A percentile compares a stretch with the other conserved stretches of the same genome.
These are phyloP conservation scores for Rhodotorula sp. DNA, from an alignment of 1,284 basidiomycete species.

Conservation along the genomic window DNA sequence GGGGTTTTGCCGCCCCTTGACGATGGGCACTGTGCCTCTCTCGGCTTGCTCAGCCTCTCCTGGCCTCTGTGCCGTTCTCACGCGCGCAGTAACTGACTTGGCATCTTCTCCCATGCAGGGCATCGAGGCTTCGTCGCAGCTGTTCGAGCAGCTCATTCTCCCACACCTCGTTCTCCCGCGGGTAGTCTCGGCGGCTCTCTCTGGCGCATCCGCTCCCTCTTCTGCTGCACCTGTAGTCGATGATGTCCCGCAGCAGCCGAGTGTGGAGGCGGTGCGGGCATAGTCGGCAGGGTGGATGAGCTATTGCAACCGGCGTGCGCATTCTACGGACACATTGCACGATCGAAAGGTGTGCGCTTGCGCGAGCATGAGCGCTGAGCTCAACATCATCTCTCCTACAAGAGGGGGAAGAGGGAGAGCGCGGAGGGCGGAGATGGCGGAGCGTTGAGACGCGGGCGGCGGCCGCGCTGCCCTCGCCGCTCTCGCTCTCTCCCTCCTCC, in stretches of 20 bases:
- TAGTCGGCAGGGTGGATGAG: not conserved
- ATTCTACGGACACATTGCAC: not conserved
- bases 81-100: not conserved
- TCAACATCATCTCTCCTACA: too few species aligned
- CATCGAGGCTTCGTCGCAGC: slow-evolving; percentile 20
- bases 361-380: not conserved
- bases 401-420: not conserved
- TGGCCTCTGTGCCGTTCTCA: too few species aligned
- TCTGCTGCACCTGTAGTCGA: not conserved
- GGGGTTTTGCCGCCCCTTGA: too few species aligned
- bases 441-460: not conserved
- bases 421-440: not conserved
- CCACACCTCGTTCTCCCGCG: slow-evolving; percentile 27
- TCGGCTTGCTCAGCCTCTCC: too few species aligned
- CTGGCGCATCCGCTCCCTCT: not conserved
- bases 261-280: not conserved
- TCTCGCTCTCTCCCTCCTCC: not conserved
- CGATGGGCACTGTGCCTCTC: too few species aligned
- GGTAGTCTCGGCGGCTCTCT: slow-evolving; percentile 11
- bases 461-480: not conserved
- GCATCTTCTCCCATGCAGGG: slow-evolving; percentile 14
- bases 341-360: not conserved
- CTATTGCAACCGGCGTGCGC: not conserved
- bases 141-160: slow-evolving; percentile 31
- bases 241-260: not conserved